Percentiles rank a stretch among this genome's conserved stretches.
phyloP scores from a whole-genome alignment of 345 rosid genomes.

The Balakata baccata region DNA sequence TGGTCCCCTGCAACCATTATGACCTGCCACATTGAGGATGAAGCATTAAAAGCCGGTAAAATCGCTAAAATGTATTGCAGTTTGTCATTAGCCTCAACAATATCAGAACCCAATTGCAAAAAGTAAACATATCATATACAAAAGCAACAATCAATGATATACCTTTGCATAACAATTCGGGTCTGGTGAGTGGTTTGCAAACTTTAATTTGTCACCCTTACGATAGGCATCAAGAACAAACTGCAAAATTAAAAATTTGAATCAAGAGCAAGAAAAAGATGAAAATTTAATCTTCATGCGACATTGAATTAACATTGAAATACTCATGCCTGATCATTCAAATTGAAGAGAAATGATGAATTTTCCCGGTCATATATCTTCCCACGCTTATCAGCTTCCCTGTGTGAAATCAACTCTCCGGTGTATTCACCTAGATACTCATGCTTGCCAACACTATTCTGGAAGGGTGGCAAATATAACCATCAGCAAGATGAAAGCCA shows the following conservation, averaged over 20 bases:
- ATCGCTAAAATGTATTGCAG: slow-evolving; percentile 42
- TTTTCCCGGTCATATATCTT: slow-evolving; percentile 98
- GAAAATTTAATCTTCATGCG: neutral
- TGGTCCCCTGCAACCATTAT: slow-evolving; percentile 97
- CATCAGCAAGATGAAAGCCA: slow-evolving; percentile 16
- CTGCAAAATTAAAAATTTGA: slow-evolving; percentile 45
- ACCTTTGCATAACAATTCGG: slow-evolving; percentile 99
- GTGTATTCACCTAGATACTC: slow-evolving; percentile 98
- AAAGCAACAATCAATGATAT: neutral
- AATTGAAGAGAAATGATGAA: slow-evolving; percentile 94
- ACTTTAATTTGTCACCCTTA: slow-evolving; percentile 95
- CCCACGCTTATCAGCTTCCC: slow-evolving; percentile 99
- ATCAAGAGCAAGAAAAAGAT: slow-evolving; percentile 1
- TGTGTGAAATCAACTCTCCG: slow-evolving; percentile 94
- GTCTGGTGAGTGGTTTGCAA: slow-evolving; percentile 95
- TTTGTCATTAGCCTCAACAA: too few relatives aligned
- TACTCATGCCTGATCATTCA: slow-evolving; percentile 84
- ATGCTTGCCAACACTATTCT: slow-evolving; percentile 93
- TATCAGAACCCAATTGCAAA: neutral
- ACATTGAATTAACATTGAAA: slow-evolving; percentile 2
- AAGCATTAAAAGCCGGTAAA: slow-evolving; percentile 51
- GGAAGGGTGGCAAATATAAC: slow-evolving; percentile 24
- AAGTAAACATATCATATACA: neutral
- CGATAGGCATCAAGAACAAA: slow-evolving; percentile 97
- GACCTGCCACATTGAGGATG: neutral